These are phyloP conservation scores for Neonectria coccinea DNA, from an alignment of 2,329 filamentous ascomycete species.

Conservation along the genomic window DNA sequence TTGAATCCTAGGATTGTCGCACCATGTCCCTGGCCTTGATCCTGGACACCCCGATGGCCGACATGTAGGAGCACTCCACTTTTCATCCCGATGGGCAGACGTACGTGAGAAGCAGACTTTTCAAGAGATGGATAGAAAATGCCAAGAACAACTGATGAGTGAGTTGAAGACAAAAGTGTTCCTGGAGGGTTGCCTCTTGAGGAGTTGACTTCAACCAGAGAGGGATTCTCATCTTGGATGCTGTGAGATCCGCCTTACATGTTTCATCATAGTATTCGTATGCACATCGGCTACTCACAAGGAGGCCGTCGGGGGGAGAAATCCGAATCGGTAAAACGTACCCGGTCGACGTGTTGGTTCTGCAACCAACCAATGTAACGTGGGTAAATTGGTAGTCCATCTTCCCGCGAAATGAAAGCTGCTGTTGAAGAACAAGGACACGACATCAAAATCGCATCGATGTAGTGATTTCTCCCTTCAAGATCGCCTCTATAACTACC, in stretches of 20 bases:
- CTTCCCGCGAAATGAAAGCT: neutral
- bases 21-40: conserved; percentile 6
- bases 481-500: neutral
- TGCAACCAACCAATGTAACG: neutral
- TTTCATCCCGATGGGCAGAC: conserved; percentile 7
- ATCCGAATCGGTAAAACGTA: neutral
- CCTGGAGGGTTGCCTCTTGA: neutral
- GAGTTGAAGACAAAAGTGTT: neutral
- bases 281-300: neutral
- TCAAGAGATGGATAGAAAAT: conserved; percentile 1
- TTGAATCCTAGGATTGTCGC: conserved; percentile 10
- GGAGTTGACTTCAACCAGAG: neutral
- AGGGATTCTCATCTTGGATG: neutral
- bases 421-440: neutral
- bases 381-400: neutral
- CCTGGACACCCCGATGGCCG: neutral
- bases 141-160: neutral
- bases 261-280: neutral
- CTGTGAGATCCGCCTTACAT: neutral
- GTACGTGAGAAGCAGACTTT: neutral
- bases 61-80: conserved; percentile 18
- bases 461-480: neutral
- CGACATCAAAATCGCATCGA: neutral
- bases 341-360: neutral
- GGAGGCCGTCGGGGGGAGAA: neutral